A percentile compares a stretch with the other conserved stretches of the same genome.
phyloP scores from a whole-genome alignment of 2,329 filamentous ascomycete species.

The Cercospora nicotianae region DNA sequence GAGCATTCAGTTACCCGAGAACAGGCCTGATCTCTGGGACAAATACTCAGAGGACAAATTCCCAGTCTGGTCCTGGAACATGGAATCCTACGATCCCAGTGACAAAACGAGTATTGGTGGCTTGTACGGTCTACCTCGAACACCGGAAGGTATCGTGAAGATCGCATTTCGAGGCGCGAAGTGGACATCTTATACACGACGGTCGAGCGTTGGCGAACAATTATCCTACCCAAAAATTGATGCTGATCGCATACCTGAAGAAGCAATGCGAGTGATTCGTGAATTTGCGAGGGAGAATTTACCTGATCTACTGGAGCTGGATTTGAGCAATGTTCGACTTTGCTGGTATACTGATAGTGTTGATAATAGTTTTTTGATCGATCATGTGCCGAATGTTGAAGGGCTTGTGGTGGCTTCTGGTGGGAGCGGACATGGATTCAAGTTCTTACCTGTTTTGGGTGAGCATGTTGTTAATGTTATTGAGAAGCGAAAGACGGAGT shows the following conservation, averaged over 20 bases:
- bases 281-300: conserved; percentile 47
- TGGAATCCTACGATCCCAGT: conserved; percentile 15
- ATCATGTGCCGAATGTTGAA: conserved; percentile 27
- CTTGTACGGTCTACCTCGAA: conserved; percentile 30
- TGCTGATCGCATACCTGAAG: conserved; percentile 26
- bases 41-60: conserved; percentile 48
- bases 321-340: conserved; percentile 46
- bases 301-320: conserved; percentile 36
- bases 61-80: conserved; percentile 45
- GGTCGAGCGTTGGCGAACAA: conserved; percentile 3
- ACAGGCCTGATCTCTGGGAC: conserved; percentile 42
- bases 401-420: conserved; percentile 36
- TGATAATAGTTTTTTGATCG: conserved; percentile 35
- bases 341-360: conserved; percentile 56
- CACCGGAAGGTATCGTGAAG: conserved; percentile 30
- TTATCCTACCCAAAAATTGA: conserved; percentile 30
- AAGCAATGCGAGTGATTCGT: conserved; percentile 31
- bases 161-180: conserved; percentile 34
- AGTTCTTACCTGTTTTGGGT: conserved; percentile 37
- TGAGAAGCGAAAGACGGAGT: conserved; percentile 25
- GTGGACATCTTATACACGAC: conserved; percentile 30
- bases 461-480: conserved; percentile 34
- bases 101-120: conserved; percentile 20
- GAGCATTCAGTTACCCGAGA: conserved; percentile 46
- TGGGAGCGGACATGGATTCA: conserved; percentile 38